phyloP scores from a whole-genome alignment of 2,329 filamentous ascomycete genomes.

The Ophiostoma piceae region DNA sequence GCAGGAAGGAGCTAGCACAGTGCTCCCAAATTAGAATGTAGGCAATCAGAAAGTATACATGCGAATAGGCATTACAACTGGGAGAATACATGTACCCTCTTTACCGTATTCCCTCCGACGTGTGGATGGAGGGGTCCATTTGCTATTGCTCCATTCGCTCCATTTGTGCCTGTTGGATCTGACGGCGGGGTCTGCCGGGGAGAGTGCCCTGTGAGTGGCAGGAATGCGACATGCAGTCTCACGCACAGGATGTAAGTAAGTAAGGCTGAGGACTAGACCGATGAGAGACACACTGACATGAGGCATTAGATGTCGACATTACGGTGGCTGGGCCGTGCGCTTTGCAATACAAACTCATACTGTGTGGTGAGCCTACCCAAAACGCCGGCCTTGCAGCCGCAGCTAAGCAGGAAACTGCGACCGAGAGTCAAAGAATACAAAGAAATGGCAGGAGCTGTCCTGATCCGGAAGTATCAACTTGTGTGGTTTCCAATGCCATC shows the following conservation, averaged over 20 bases:
- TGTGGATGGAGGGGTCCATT: conserved; percentile 11
- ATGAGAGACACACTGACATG: background rate
- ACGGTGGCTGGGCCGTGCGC: conserved; percentile 1
- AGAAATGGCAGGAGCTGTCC: background rate
- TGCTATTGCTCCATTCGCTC: too few relatives aligned
- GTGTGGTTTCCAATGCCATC: too few relatives aligned
- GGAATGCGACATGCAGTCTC: conserved; percentile 16
- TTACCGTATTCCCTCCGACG: background rate
- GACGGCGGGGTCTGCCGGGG: conserved; percentile 21
- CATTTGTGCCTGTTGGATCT: conserved; percentile 8
- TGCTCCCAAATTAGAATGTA: background rate
- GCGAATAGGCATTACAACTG: background rate
- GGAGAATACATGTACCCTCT: background rate
- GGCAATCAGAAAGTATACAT: background rate
- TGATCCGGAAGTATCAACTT: background rate
- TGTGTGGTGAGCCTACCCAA: background rate
- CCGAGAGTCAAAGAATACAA: background rate
- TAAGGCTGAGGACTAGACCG: conserved; percentile 21
- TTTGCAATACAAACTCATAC: background rate
- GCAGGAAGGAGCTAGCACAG: conserved; percentile 16
- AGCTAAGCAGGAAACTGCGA: background rate
- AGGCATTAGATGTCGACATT: conserved; percentile 13
- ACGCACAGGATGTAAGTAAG: conserved; percentile 7
- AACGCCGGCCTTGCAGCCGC: background rate
- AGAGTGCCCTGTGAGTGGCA: conserved; percentile 17